Percentiles rank a stretch among this genome's conserved stretches.
Conservation (phyloP, 2,329 filamentous ascomycete genomes). For the Scedosporium dehoogii region DNA sequence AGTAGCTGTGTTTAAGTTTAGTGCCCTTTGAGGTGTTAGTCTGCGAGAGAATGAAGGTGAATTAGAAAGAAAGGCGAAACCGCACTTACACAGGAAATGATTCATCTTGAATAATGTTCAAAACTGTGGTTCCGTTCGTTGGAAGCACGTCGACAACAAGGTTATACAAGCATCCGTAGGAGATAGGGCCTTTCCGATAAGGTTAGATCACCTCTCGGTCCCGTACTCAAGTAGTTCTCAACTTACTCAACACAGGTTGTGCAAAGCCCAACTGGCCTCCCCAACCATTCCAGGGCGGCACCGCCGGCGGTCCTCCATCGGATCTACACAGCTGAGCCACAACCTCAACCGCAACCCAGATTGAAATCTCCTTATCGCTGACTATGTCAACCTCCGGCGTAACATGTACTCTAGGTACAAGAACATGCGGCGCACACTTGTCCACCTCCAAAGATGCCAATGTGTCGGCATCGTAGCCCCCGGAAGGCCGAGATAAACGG, state of each 20-base stretch:
- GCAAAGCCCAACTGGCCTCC: not conserved
- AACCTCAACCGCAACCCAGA: conserved; percentile 43
- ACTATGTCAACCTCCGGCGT: conserved; percentile 29
- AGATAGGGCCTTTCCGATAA: conserved; percentile 21
- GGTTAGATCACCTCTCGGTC: not conserved
- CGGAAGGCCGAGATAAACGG: not conserved
- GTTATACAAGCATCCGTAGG: conserved; percentile 40
- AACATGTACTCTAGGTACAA: conserved; percentile 17
- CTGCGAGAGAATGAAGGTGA: not conserved
- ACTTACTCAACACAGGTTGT: conserved; percentile 1
- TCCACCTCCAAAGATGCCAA: not conserved
- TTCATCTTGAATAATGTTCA: conserved; percentile 37
- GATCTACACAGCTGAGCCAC: conserved; percentile 23
- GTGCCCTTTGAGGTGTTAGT: conserved; percentile 20
- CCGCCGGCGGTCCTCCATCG: not conserved
- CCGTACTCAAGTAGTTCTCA: not conserved
- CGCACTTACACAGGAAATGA: conserved; percentile 28
- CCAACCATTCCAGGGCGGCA: not conserved
- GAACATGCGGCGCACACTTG: conserved; percentile 26
- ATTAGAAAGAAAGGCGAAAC: too few species aligned
- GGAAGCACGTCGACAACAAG: conserved; percentile 36
- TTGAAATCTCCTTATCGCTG: conserved; percentile 19
- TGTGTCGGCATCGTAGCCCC: not conserved
- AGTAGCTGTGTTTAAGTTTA: conserved; percentile 32
- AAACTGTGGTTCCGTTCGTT: conserved; percentile 25